Percentiles rank a stretch among this genome's conserved stretches.
These are phyloP conservation scores for Xylaria curta DNA, from an alignment of 495 filamentous ascomycete genomes.

Conservation along the genomic window DNA sequence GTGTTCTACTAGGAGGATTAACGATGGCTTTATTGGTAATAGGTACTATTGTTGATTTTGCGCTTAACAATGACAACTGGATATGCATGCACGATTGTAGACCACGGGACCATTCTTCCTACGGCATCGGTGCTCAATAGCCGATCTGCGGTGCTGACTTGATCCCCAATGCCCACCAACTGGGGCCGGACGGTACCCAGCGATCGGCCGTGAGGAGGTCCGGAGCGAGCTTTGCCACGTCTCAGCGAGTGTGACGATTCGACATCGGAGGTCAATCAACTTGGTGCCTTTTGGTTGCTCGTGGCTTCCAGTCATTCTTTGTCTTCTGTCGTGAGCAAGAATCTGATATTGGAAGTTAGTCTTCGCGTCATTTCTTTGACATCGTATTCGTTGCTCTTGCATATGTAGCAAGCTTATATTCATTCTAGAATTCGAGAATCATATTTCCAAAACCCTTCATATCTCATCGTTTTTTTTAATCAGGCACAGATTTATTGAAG, in stretches of 20 bases:
- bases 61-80: not conserved
- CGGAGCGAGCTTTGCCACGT: not conserved
- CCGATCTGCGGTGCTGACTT: constrained; percentile 10
- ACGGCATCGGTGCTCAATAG: constrained; percentile 13
- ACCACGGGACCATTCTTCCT: constrained; percentile 6
- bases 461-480: not conserved
- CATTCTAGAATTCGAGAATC: not conserved
- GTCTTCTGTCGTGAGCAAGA: not conserved
- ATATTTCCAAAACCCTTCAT: not conserved
- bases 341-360: not conserved
- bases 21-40: not conserved
- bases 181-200: constrained; percentile 1
- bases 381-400: not conserved
- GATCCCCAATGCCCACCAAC: not conserved
- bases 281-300: not conserved
- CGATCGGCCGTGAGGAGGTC: not conserved
- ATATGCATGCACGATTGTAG: constrained; percentile 15
- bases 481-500: not conserved
- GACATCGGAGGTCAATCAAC: constrained; percentile 7
- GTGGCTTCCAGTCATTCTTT: not conserved
- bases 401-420: not conserved
- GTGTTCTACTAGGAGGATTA: not conserved
- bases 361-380: not conserved
- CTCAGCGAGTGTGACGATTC: constrained; percentile 5
- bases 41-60: not conserved